Evolutionary conservation across 148 eudicot species (phyloP).

Genomic region (Silene conica): DNA sequence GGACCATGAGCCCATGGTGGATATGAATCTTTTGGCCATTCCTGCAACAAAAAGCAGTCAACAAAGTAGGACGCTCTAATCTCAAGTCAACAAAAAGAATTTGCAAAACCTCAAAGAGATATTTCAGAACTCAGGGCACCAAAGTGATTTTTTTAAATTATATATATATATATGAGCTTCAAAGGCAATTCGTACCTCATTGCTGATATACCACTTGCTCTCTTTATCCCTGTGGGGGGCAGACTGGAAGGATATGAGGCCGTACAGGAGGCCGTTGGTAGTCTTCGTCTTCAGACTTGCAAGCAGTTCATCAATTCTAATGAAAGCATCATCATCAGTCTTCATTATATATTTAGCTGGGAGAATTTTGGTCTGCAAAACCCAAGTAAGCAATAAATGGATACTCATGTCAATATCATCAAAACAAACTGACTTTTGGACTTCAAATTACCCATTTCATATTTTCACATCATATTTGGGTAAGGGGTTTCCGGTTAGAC

Average conservation of each 20-base stretch:
- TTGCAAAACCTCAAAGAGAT: background rate
- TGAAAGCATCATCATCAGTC: conserved; percentile 92
- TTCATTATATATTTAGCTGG: conserved; percentile 89
- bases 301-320: conserved; percentile 82
- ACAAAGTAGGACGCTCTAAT: background rate
- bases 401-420: background rate
- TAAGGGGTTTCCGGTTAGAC: no score
- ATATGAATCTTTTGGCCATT: conserved; percentile 67
- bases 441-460: no score
- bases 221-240: conserved; percentile 72
- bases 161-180: background rate
- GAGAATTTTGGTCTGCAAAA: conserved; percentile 66
- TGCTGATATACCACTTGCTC: conserved; percentile 84
- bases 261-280: conserved; percentile 61
- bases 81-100: background rate
- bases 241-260: conserved; percentile 71
- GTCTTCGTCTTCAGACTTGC: conserved; percentile 61
- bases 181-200: conserved; percentile 45
- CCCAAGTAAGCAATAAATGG: conserved; percentile 13
- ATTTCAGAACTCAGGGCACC: background rate
- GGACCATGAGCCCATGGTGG: conserved; percentile 99
- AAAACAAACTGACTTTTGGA: background rate
- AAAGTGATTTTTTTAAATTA: no score
- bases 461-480: no score
- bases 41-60: conserved; percentile 40